Conservation (phyloP, 2,329 filamentous ascomycete genomes). For the Xylaria sp. region DNA sequence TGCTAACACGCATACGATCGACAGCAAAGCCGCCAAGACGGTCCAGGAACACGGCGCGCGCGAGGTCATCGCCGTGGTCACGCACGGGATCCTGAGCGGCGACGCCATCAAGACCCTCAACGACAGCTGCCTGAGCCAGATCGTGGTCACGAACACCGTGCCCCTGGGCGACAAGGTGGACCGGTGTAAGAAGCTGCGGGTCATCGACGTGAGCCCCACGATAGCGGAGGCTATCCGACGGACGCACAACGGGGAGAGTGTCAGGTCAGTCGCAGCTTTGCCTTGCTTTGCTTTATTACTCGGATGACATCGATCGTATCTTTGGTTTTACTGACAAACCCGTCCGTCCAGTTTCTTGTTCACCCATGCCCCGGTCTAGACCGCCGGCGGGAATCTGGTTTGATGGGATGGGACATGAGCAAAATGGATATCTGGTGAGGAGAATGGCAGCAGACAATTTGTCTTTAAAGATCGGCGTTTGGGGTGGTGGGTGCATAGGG, state of each 20-base stretch:
- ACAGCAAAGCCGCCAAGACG: constrained; percentile 79
- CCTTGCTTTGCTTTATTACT: background rate
- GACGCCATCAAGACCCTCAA: constrained; percentile 76
- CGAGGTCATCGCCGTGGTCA: constrained; percentile 92
- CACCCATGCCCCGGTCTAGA: constrained; percentile 37
- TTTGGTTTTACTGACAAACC: constrained; percentile 3
- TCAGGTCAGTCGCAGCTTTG: constrained; percentile 56
- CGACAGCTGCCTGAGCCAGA: constrained; percentile 66
- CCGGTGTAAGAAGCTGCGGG: constrained; percentile 68
- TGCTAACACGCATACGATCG: constrained; percentile 46
- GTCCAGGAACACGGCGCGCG: constrained; percentile 84
- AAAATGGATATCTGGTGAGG: too few species aligned
- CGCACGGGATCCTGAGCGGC: constrained; percentile 76
- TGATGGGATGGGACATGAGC: too few species aligned
- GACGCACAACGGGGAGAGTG: constrained; percentile 63
- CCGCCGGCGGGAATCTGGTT: too few species aligned
- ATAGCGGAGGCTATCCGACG: constrained; percentile 60
- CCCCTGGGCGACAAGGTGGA: constrained; percentile 75
- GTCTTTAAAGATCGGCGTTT: background rate
- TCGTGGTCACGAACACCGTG: constrained; percentile 81
- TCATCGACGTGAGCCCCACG: constrained; percentile 78
- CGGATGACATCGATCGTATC: too few species aligned
- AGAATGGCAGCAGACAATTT: background rate
- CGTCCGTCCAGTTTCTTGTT: constrained; percentile 35
- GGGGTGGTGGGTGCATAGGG: constrained; percentile 17